Base-by-base conservation (phyloP, 805 yeast species). In the Saccharomycodes ludwigii region DNA sequence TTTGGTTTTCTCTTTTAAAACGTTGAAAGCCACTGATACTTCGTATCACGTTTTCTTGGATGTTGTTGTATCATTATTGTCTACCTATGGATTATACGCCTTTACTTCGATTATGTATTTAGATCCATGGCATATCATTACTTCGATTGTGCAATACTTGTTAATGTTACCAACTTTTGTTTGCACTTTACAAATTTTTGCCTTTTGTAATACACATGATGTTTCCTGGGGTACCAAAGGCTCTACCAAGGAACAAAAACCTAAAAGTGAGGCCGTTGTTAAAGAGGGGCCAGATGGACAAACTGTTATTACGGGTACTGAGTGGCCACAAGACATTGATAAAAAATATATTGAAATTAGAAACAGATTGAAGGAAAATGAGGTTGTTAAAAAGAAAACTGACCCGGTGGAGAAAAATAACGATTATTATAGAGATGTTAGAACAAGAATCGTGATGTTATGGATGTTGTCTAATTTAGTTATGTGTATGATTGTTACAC, bases 161-260 rank as follows among this genome's bases (percentile, higher is more conserved):
- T 53, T 86, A 42, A 68, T 91, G 66, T 65, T 88, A 32, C 97
- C 98, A 17, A 77, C 93, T 0, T 88, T 85, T 53, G 80, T 93
- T 4, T 83, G 95, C 59, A 77, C 95, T 2, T 63, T 88, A 35
- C 96, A 88, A 58, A 85, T 91, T 37, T 88, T 85, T 60, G 96
- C 98, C 1, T 85, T 88, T 58, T 88, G 98, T 62, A 88, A 88
- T 54, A 88, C 96, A 3, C 97, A 88, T 58, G 98, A 88, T 63
- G 95, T 91, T 31, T 81, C 95, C 0, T 88, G 98, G 98, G 98
- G 98, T 58, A 88, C 98, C 2, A 88, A 88, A 53, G 98, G 98
- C 43, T 95, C 86, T 38, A 80, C 77, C 40, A 71, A 70, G 38
- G 78, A 73, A 28, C 69, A 73, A 13, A 71, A 72, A 40, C 78